phyloP scores from a whole-genome alignment of 2,329 filamentous ascomycete species.

The Fusarium chaquense region DNA sequence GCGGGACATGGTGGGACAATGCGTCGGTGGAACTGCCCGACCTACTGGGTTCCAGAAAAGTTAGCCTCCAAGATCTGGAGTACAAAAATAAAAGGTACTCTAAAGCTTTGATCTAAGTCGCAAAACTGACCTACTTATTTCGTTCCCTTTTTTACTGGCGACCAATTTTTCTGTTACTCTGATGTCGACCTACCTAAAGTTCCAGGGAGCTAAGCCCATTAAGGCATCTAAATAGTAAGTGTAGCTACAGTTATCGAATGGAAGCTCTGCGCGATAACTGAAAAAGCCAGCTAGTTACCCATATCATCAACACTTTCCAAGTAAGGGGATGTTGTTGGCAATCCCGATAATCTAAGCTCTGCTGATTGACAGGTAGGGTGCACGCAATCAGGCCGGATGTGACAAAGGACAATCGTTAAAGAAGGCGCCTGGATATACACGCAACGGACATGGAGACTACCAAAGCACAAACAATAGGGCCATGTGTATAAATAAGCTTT shows the following conservation, averaged over 20 bases:
- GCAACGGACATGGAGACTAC: too few species aligned
- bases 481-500: not conserved
- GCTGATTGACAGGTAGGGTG: not conserved
- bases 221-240: slow-evolving; percentile 21
- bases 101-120: too few species aligned
- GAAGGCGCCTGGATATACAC: not conserved
- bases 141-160: too few species aligned
- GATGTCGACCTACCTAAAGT: not conserved
- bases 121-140: too few species aligned
- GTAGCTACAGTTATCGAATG: not conserved
- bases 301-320: slow-evolving; percentile 9
- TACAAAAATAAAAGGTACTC: too few species aligned
- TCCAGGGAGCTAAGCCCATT: slow-evolving; percentile 25
- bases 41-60: not conserved
- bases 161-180: too few species aligned
- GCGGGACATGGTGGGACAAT: slow-evolving; percentile 23
- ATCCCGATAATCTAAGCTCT: not conserved
- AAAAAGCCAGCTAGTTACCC: not conserved
- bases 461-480: not conserved
- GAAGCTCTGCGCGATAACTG: slow-evolving; percentile 14
- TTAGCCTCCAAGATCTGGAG: too few species aligned
- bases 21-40: slow-evolving; percentile 26
- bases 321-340: slow-evolving; percentile 13
- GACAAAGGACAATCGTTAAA: not conserved
- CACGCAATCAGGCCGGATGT: not conserved